Evolutionary conservation across 805 yeast genomes (phyloP).

Genomic region (Jamesozyma lodderae): DNA sequence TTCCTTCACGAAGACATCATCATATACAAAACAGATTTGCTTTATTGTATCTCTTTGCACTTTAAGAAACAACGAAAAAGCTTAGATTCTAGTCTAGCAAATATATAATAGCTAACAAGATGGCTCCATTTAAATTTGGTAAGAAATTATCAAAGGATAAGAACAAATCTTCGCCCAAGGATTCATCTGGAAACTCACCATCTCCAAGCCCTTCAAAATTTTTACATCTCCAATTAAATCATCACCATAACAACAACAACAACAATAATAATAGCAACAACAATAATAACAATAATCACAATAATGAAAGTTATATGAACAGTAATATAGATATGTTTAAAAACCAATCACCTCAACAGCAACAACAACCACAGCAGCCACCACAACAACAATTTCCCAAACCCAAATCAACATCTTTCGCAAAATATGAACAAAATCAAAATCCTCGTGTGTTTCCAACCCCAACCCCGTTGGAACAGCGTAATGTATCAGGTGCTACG

Average conservation of each 20-base stretch:
- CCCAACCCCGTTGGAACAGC: slow-evolving; percentile 23
- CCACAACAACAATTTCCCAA: slow-evolving; percentile 7
- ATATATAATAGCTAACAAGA: too few relatives aligned
- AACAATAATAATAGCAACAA: background rate
- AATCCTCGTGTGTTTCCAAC: slow-evolving; percentile 15
- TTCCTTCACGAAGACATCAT: too few relatives aligned
- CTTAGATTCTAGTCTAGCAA: too few relatives aligned
- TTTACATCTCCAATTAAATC: slow-evolving; percentile 3
- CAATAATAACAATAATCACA: background rate
- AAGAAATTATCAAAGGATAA: slow-evolving; percentile 36
- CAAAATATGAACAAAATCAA: slow-evolving; percentile 2
- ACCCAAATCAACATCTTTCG: background rate
- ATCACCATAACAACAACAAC: background rate
- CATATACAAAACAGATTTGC: too few relatives aligned
- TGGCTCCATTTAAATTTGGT: slow-evolving; percentile 55
- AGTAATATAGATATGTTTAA: background rate
- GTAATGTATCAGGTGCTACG: slow-evolving; percentile 27
- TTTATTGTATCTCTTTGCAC: too few relatives aligned
- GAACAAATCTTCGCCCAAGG: slow-evolving; percentile 11
- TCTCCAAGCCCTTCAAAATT: slow-evolving; percentile 8
- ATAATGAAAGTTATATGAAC: too few relatives aligned
- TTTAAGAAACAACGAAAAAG: too few relatives aligned
- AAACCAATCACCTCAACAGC: slow-evolving; percentile 8
- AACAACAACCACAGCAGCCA: slow-evolving; percentile 1
- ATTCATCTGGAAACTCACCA: background rate